phyloP scores from a whole-genome alignment of 768 basidiomycete species.

The Peribolospora baueri region DNA sequence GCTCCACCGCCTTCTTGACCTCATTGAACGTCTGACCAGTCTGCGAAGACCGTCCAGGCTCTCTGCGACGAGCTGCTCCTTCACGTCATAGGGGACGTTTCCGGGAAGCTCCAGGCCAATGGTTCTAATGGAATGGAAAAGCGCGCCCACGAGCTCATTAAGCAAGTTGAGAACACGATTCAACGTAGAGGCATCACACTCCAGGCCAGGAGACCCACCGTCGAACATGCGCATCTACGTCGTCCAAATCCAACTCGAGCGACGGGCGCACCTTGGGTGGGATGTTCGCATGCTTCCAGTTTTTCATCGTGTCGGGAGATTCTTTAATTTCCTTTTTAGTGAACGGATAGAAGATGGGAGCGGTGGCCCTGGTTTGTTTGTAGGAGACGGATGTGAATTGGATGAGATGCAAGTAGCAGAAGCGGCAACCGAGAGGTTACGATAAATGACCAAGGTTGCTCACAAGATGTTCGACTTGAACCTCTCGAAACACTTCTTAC shows the following conservation, averaged over 20 bases:
- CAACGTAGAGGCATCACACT: too few species aligned
- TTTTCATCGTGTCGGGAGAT: neutral
- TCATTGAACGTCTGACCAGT: too few species aligned
- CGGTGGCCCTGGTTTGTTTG: neutral
- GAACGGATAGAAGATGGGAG: constrained; percentile 3
- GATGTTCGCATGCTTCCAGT: neutral
- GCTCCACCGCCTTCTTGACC: too few species aligned
- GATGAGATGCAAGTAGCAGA: constrained; percentile 2
- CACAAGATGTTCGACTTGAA: neutral
- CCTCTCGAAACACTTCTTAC: constrained; percentile 9
- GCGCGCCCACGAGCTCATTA: too few species aligned
- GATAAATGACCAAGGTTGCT: constrained; percentile 1
- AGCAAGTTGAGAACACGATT: too few species aligned
- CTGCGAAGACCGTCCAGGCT: too few species aligned
- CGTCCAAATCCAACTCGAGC: neutral
- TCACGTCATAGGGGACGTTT: too few species aligned
- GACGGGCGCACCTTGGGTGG: neutral
- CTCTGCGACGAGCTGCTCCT: too few species aligned
- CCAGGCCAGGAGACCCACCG: neutral
- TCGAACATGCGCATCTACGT: neutral
- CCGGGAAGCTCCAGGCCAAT: too few species aligned
- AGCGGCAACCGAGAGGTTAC: neutral
- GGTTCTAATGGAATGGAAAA: too few species aligned
- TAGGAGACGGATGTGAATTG: constrained; percentile 1
- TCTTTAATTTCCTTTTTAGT: neutral